These are phyloP conservation scores for Apiotrichum veenhuisii DNA, from an alignment of 1,284 basidiomycete species.

Conservation along the genomic window DNA sequence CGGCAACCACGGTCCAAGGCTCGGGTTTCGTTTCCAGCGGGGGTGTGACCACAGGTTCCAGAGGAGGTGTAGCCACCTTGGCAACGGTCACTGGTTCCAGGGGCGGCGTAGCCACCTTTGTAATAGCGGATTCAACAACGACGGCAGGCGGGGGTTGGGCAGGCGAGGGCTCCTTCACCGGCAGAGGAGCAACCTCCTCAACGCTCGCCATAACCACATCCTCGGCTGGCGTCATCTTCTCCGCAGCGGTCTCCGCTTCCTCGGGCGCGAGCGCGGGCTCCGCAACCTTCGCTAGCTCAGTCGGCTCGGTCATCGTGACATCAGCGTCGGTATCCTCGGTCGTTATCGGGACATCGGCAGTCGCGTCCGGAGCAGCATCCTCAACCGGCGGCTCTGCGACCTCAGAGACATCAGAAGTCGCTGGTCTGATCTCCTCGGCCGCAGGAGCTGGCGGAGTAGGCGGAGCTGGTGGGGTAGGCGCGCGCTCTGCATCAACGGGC, in stretches of 20 bases:
- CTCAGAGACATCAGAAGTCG: neutral
- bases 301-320: constrained; percentile 5
- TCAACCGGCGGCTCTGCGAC: neutral
- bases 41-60: neutral
- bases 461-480: neutral
- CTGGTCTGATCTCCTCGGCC: neutral
- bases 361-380: neutral
- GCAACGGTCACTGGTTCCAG: too few species aligned
- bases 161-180: too few species aligned
- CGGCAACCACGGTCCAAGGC: neutral
- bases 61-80: too few species aligned
- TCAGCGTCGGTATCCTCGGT: constrained; percentile 2
- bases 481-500: neutral
- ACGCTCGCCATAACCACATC: neutral
- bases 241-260: too few species aligned
- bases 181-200: neutral
- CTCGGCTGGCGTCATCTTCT: too few species aligned
- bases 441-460: neutral
- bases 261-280: too few species aligned
- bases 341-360: neutral
- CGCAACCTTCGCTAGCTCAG: too few species aligned
- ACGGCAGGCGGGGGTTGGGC: too few species aligned
- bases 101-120: too few species aligned
- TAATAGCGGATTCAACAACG: too few species aligned
- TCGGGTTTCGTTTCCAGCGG: neutral